Evolutionary conservation across 495 filamentous ascomycete species (phyloP), one percentile per base, ranked within the genome.

Genomic region (Xanthoparmelia taractica): DNA sequence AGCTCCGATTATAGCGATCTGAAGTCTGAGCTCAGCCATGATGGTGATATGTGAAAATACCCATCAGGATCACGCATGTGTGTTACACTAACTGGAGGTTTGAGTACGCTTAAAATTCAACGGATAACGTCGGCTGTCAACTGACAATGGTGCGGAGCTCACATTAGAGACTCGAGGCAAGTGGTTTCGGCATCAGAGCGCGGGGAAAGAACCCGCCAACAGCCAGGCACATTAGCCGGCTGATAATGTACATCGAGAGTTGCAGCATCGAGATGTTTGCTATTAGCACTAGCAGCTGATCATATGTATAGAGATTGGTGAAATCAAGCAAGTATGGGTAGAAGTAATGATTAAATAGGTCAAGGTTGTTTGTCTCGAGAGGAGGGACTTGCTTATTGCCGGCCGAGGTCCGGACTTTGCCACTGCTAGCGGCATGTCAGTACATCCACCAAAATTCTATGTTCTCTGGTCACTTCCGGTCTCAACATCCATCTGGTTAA

Each of bases 1-100:
- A 29, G 78, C 81, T 4, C 81, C 81, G 20, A 80, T 74, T 59
- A 84, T 65, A 43, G 77, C 63, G 48, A 83, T 70, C 29, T 78
- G 66, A 20, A 77, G 60, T 59, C 25, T 58, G 52, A 60, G 56
- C 20, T 56, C 48, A 48, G 37, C 50, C 66, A 68, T 66, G 29
- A 31, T 59, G n/a, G 15, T n/a, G n/a, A 33, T 54, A 0, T 54
- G 31, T 47, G 27, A 36, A 31, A 38, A 57, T 61, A 12, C 27
- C 37, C 23, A 10, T 57, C 29, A 57, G 13, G 40, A 23, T 33
- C 38, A 57, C 33, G 33, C 27, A 18, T 60, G 17, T 33, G 50
- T 54, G 17, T 18, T 12, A 40, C 47, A 38, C 45, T 23, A 50
- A 41, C 3, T 23, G 52, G 31, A 25, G 55, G 45, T 23, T n/a